Evolutionary conservation across 1,139 yeast genomes (phyloP), one percentile per base, ranked within the genome.

Genomic region (Entelexis paramagnoliae): DNA sequence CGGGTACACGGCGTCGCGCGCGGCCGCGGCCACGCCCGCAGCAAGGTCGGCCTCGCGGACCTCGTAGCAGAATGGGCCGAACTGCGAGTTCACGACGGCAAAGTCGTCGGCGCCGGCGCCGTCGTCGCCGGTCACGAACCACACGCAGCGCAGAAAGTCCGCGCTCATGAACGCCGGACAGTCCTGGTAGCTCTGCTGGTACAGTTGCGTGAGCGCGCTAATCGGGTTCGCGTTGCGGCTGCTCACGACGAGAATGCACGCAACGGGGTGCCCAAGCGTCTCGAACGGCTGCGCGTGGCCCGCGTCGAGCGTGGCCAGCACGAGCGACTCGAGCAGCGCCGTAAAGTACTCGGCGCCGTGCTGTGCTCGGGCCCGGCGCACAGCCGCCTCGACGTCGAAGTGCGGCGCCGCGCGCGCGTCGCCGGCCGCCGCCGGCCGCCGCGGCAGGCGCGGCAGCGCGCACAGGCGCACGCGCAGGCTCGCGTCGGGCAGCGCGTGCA

Each of bases 181-280:
- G 38, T 60, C 61, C 44, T 63, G 62, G 54, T 64, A 69, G 36
- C 53, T 55, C 36, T 49, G 54, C 36, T 51, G 55, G 36, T 54
- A 54, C 34, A 71, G 59, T 19, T 56, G 55, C 8, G 71, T 64
- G n/a, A 80, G 65, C 6, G 70, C 64, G 14, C 76, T 81, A 2
- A 80, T 62, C 0, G 81, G 70, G 55, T 80, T 81, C 26, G 63
- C 60, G 46, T 64, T 66, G 29, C 62, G 59, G 28, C 72, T 66
- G 48, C 83, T 74, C 3, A 89, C 72, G 5, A 83, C 82, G 50
- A 88, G 74, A 17, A 89, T 67, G 50, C 89, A 86, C 1, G 88
- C 76, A 1, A 88, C 77, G 0, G 98, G 97, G 64, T 91, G 97
- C 60, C 86, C 83, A 64, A 89, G 83, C 2, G 91, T 81, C 64